Evolutionary conservation across 2,329 filamentous ascomycete species (phyloP), one percentile per base, ranked within the genome.

Genomic region (Aureobasidium uvarum): DNA sequence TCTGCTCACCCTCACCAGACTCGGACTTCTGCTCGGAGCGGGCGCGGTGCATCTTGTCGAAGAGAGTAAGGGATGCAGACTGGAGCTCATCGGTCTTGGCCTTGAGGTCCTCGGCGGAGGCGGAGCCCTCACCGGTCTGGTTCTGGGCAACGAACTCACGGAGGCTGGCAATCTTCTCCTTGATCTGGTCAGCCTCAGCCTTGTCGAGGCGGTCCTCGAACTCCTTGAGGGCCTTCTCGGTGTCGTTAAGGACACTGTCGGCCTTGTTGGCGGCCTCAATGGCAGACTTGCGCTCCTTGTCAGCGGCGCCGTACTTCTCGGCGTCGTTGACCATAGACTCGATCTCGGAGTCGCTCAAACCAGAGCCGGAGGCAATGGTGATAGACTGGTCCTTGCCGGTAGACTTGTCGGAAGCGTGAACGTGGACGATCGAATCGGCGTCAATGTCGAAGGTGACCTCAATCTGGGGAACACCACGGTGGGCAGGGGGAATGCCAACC

Each of bases 1-100:
- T 62, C 71, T 76, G 70, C 62, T 75, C 74, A 66, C 72, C 72
- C 70, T 76, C 75, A 76, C 82, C 79, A 73, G 81, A 77, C 28
- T 31, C 25, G 74, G 78, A 71, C 73, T 80, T 73, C 74, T 85
- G 80, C 69, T 77, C 83, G 72, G 81, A 79, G 73, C 91, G 89
- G 72, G 94, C 92, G 86, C 96, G 96, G 90, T 99, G 94, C 91
- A 99, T 96, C 90, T 98, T 97, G 84, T 98, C 95, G 80, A 99
- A 98, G 75, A 98, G 88, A 82, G 91, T 96, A 81, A 99, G 84
- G 81, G 90, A 94, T 72, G 94, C 91, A 78, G 90, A 91, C 84
- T 98, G 95, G 77, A 99, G 90, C 81, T 97, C 94, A 72, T 98
- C 95, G 74, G 91, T 96, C 91, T 97, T 97, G 83, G 91, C 87